Conservation (phyloP, 352 stramenopile species). For the Phytophthora vignae region DNA sequence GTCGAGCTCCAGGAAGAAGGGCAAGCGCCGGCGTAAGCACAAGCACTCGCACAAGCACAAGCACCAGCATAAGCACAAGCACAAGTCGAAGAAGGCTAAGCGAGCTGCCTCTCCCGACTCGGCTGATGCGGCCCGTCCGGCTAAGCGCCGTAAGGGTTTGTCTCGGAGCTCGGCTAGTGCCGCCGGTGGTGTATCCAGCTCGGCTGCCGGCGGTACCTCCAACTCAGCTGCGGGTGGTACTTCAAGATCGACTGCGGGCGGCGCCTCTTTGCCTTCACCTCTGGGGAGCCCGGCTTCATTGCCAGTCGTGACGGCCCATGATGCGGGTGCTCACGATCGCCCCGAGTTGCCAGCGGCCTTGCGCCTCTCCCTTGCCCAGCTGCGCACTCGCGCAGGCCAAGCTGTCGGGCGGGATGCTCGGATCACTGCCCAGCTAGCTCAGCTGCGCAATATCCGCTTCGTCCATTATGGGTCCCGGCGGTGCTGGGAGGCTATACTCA, state of each 20-base stretch:
- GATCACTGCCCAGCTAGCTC: neutral
- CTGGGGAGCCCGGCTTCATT: no score
- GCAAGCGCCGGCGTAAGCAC: neutral
- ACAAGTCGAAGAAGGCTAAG: neutral
- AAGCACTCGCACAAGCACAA: neutral
- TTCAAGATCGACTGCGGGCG: no score
- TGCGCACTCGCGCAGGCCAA: neutral
- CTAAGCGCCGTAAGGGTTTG: neutral
- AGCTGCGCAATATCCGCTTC: neutral
- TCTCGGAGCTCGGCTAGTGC: neutral
- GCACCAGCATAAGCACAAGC: neutral
- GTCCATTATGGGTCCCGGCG: neutral
- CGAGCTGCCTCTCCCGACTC: neutral
- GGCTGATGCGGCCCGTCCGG: neutral
- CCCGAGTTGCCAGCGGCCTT: neutral
- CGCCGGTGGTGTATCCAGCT: no score
- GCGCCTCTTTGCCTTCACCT: no score
- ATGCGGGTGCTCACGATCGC: neutral
- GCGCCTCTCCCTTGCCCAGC: no score
- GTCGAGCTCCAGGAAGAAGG: neutral
- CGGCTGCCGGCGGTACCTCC: no score
- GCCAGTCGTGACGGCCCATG: no score
- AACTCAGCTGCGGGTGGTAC: no score
- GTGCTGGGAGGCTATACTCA: neutral
- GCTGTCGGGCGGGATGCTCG: neutral